Evolutionary conservation across 257 asterid species (phyloP).

Genomic region (Nicotiana undulata): DNA sequence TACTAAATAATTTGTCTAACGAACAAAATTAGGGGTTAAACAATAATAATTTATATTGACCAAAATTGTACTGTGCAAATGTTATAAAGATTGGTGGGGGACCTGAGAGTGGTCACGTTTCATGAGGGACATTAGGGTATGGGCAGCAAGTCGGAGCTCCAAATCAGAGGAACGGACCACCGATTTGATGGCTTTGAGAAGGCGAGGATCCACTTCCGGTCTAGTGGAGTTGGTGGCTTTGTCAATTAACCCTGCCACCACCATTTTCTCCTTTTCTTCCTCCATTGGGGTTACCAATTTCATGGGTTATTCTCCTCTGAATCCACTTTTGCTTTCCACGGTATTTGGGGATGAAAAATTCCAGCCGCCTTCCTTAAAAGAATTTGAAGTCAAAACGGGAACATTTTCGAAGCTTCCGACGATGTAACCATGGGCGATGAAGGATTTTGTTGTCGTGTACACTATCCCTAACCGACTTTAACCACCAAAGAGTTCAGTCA

Average conservation of each 20-base stretch:
- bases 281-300: slow-evolving; percentile 22
- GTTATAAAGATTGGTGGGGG: neutral
- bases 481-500: neutral
- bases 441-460: neutral
- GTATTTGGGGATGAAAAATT: neutral
- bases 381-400: too few species aligned
- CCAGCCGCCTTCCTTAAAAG: neutral
- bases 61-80: neutral
- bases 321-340: neutral
- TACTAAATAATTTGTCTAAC: neutral
- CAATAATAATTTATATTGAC: neutral
- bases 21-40: neutral
- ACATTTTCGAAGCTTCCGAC: too few species aligned
- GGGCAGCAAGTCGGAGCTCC: slow-evolving; percentile 70
- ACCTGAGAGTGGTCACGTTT: slow-evolving; percentile 95
- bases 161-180: slow-evolving; percentile 69
- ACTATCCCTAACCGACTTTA: slow-evolving; percentile 2
- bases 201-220: slow-evolving; percentile 72
- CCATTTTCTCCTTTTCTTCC: slow-evolving; percentile 20
- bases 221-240: slow-evolving; percentile 65
- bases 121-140: slow-evolving; percentile 75
- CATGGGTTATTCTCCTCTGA: neutral
- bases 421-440: neutral
- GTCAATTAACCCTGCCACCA: slow-evolving; percentile 43
- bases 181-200: slow-evolving; percentile 79